Evolutionary conservation across 2,329 filamentous ascomycete species (phyloP), one percentile per base, ranked within the genome.

Genomic region (Mollisiaceae sp.): DNA sequence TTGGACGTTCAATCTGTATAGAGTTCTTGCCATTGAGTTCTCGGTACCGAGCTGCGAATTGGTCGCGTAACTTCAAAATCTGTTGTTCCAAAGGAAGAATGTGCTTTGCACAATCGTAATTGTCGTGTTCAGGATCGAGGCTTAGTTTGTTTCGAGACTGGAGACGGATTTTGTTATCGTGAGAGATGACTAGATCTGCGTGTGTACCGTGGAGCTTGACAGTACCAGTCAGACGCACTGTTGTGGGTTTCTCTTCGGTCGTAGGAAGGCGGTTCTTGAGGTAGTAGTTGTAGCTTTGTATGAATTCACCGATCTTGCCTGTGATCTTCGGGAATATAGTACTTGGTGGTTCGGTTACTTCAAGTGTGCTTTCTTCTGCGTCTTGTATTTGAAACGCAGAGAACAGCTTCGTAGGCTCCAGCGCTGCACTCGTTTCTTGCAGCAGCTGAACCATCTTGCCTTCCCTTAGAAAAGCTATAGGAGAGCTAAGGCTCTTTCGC

Each of bases 191-290:
- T 2, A 73, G 59, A n/a, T 73, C 72, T 2, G 64, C 66, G 38
- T 73, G 72, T 1, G 68, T 68, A 3, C 71, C 71, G 41, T 72
- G 71, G 1, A 73, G 67, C 41, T 73, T 73, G 1, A 73, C 72
- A 1, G 70, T 72, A 14, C 72, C 71, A 1, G 58, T 69, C 6
- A 72, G 39, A 1, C 41, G 61, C 12, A 58, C 20, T n/a, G 38
- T 24, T n/a, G 54, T 58, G 9, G 36, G 24, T 18, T 55, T 47
- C 12, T 54, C 8, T 8, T 41, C 5, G 3, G 36, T 39, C 8
- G 22, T 8, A 2, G 36, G 24, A 22, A 24, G 56, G 22, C 18
- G 14, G 36, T 52, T 55, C 5, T 24, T 9, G n/a, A 54, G 20
- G 12, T 22, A 52, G 11, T 65, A 38, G 9, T 55, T 39, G 59